These are phyloP conservation scores for Xylariomycetidae sp. DNA, from an alignment of 2,329 filamentous ascomycete genomes.

Conservation along the genomic window DNA sequence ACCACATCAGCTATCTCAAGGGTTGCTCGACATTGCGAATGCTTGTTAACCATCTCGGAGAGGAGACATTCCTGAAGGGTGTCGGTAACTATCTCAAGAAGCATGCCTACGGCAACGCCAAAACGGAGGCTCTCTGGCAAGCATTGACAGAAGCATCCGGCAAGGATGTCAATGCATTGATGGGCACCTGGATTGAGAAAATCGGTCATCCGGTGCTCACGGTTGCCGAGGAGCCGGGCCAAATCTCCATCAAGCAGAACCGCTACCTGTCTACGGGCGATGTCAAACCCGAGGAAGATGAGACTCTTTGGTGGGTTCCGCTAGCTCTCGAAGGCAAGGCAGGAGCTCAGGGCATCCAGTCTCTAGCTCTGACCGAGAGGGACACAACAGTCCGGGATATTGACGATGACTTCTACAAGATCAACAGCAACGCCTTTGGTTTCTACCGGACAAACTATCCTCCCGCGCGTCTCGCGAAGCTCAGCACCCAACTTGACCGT, in stretches of 20 bases:
- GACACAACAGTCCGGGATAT: conserved; percentile 70
- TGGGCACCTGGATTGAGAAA: conserved; percentile 92
- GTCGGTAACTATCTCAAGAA: conserved; percentile 85
- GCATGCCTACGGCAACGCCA: conserved; percentile 85
- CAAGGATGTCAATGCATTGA: conserved; percentile 77
- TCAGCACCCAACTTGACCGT: conserved; percentile 69
- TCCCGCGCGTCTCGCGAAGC: conserved; percentile 70
- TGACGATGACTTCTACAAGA: conserved; percentile 80
- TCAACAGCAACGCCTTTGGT: conserved; percentile 83
- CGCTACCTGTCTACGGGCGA: conserved; percentile 91
- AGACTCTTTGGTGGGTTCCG: conserved; percentile 93
- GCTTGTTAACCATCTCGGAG: conserved; percentile 84
- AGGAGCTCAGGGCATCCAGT: conserved; percentile 54
- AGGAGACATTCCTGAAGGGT: conserved; percentile 82
- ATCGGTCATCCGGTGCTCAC: conserved; percentile 92
- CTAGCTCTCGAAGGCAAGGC: conserved; percentile 75
- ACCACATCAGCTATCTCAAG: conserved; percentile 93
- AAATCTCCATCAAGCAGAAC: conserved; percentile 76
- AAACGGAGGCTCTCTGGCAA: conserved; percentile 85
- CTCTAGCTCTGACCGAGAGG: conserved; percentile 67
- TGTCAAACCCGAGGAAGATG: conserved; percentile 82
- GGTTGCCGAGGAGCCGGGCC: conserved; percentile 73
- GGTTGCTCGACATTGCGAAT: conserved; percentile 95
- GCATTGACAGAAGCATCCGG: conserved; percentile 83
- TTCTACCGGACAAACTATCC: conserved; percentile 94